Base-by-base conservation (phyloP, 2,329 filamentous ascomycete genomes). In the Aspergillus oerlinghausenensis region DNA sequence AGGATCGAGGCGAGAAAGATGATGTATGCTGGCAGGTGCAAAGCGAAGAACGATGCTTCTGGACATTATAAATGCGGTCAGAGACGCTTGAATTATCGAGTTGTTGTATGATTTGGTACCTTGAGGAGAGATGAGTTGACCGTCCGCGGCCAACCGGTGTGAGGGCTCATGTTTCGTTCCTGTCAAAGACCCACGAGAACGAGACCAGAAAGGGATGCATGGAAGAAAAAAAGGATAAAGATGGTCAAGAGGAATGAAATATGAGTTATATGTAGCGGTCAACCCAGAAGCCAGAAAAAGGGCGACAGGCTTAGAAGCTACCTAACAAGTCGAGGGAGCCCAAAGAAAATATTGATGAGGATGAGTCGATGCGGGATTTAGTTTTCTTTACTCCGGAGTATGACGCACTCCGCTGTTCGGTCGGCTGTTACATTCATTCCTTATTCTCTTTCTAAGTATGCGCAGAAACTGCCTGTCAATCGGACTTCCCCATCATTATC, bases 141-240 rank as follows among this genome's bases (percentile, higher is more conserved):
- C 50, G 68, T 66, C 58, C 68, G 65, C 54, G 69, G 66, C 66
- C 64, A 68, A 48, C 73, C 56, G 53, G 68, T 63, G 62, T 67
- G 68, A 50, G 67, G 67, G 67, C 64, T 72, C 73, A 76, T 76
- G 64, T 70, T 67, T 65, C 58, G 60, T 56, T 55, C 25, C 49
- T 42, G 55, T 55, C 51, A 49, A 55, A 52, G 48, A 60, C 42
- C 38, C 49, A 29, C 8, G 55, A 54, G 47, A 50, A 48, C 26
- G 43, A 51, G 52, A 32, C 40, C 54, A 58, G 54, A 28, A 49
- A 61, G 32, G 52, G 50, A 62, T 63, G 54, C 60, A 63, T 60
- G 57, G 45, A 51, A 58, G 50, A 32, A 55, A 10, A 10, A 42
- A 42, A 42, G 40, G 54, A 32, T 51, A 45, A 28, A 52, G 43